Evolutionary conservation across 2,329 filamentous ascomycete genomes (phyloP).

Genomic region (Aspergillus pseudoviridinutans): DNA sequence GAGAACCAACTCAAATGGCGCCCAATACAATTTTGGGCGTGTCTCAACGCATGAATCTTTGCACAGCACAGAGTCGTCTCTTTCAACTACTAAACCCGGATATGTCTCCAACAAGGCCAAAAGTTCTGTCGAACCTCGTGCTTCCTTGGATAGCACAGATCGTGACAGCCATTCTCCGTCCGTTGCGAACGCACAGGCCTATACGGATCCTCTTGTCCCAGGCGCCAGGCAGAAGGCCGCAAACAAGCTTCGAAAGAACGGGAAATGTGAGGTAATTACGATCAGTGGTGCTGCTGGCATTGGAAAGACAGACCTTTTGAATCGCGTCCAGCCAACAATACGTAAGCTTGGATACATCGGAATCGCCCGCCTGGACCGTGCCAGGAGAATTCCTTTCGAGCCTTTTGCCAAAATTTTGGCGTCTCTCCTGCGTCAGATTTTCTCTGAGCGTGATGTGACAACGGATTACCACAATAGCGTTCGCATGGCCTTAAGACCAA

Average conservation of each 20-base stretch:
- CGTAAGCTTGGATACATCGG: slow-evolving; percentile 59
- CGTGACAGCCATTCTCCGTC: slow-evolving; percentile 35
- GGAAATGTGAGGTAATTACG: slow-evolving; percentile 58
- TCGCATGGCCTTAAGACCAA: slow-evolving; percentile 51
- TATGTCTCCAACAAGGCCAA: slow-evolving; percentile 27
- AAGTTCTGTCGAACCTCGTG: slow-evolving; percentile 36
- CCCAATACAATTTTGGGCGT: slow-evolving; percentile 24
- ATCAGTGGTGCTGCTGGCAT: slow-evolving; percentile 55
- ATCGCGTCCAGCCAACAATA: slow-evolving; percentile 54
- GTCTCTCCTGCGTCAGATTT: slow-evolving; percentile 60
- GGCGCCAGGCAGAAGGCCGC: slow-evolving; percentile 39
- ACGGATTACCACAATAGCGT: slow-evolving; percentile 60
- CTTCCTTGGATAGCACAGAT: slow-evolving; percentile 34
- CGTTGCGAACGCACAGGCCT: slow-evolving; percentile 26
- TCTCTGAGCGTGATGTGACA: slow-evolving; percentile 59
- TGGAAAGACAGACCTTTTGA: slow-evolving; percentile 59
- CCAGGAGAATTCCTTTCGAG: slow-evolving; percentile 58
- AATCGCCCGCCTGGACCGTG: slow-evolving; percentile 57
- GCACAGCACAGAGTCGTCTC: slow-evolving; percentile 31
- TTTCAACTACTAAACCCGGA: slow-evolving; percentile 29
- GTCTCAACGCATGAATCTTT: slow-evolving; percentile 33
- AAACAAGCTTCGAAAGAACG: slow-evolving; percentile 49
- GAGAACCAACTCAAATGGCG: slow-evolving; percentile 36
- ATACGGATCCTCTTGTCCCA: slow-evolving; percentile 28
- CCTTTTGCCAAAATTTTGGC: slow-evolving; percentile 58